Evolutionary conservation across 176 grass and related monocot genomes (phyloP).

Genomic region (Bromus sterilis): DNA sequence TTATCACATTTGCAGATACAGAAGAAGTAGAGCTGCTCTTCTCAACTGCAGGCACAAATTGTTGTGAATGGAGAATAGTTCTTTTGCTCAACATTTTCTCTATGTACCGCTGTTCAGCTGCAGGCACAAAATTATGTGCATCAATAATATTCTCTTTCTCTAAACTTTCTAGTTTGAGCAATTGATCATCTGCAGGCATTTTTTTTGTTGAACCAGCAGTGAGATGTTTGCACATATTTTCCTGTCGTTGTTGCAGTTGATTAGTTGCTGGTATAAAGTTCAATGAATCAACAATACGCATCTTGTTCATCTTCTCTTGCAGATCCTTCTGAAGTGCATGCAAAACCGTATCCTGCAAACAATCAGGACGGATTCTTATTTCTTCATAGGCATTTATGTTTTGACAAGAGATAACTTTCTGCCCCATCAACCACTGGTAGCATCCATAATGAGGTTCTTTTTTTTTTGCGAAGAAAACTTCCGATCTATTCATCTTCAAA

Average conservation of each 20-base stretch:
- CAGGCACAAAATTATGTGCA: constrained; percentile 22
- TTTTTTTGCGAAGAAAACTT: no score
- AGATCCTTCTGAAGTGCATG: constrained; percentile 50
- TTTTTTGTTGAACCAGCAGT: constrained; percentile 15
- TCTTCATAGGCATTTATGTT: not conserved
- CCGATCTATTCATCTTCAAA: no score
- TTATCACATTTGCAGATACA: constrained; percentile 46
- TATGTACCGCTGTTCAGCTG: constrained; percentile 3
- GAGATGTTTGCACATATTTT: constrained; percentile 17
- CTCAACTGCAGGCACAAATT: constrained; percentile 32
- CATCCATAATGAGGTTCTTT: not conserved
- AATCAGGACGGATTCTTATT: not conserved
- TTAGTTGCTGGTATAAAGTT: constrained; percentile 36
- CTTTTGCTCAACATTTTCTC: constrained; percentile 18
- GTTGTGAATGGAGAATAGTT: constrained; percentile 27
- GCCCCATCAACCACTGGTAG: not conserved
- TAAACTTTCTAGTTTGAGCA: not conserved
- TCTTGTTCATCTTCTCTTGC: constrained; percentile 47
- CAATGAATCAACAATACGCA: constrained; percentile 41
- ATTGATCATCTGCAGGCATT: constrained; percentile 4
- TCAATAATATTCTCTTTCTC: constrained; percentile 15
- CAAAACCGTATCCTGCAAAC: constrained; percentile 37
- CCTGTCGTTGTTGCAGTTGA: constrained; percentile 18
- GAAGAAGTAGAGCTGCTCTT: constrained; percentile 56
- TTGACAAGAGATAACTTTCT: constrained; percentile 12